Evolutionary conservation across 1,284 basidiomycete genomes (phyloP).

Genomic region (Rhizoctonia solani): DNA sequence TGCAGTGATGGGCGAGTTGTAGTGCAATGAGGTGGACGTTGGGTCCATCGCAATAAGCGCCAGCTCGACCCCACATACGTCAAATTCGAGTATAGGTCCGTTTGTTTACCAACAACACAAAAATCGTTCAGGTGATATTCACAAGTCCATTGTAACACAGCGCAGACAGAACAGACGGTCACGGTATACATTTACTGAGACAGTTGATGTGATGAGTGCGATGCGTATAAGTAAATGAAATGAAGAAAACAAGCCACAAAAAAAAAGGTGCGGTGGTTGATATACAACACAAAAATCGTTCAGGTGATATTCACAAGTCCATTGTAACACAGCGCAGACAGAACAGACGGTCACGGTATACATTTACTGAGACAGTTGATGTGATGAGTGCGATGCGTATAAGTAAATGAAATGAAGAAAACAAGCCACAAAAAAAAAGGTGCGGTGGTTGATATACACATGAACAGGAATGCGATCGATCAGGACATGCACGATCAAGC

Average conservation of each 20-base stretch:
- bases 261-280: constrained; percentile 3
- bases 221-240: not conserved
- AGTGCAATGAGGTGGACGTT: not conserved
- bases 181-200: constrained; percentile 35
- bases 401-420: not conserved
- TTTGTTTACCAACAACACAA: no score
- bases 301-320: constrained; percentile 16
- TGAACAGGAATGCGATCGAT: constrained; percentile 30
- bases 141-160: constrained; percentile 34
- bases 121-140: not conserved
- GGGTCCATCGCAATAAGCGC: not conserved
- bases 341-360: constrained; percentile 25
- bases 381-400: constrained; percentile 13
- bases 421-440: constrained; percentile 7
- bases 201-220: constrained; percentile 26
- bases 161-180: constrained; percentile 18
- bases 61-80: not conserved
- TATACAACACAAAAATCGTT: not conserved
- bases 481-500: constrained; percentile 30
- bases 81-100: no score
- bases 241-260: not conserved
- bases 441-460: constrained; percentile 19
- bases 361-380: constrained; percentile 34
- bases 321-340: constrained; percentile 32
- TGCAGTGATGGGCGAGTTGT: not conserved